phyloP scores from a whole-genome alignment of 2,329 filamentous ascomycete genomes.

The Hysterium pulicare region DNA sequence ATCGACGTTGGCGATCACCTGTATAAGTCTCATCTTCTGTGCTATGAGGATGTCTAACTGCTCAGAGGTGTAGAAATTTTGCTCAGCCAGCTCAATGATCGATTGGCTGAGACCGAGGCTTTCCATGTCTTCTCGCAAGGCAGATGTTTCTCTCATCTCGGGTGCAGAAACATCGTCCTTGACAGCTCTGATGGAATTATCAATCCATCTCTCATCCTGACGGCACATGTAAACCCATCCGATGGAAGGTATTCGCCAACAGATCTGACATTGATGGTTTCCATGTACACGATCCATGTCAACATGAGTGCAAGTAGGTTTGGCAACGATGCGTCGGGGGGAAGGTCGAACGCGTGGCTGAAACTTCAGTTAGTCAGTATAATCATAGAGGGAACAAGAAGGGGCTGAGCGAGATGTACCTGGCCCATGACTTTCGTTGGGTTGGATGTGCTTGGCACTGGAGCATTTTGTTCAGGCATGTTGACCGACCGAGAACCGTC shows the following conservation, averaged over 20 bases:
- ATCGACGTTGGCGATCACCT: slow-evolving; percentile 17
- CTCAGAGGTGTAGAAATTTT: slow-evolving; percentile 28
- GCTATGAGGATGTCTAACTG: slow-evolving; percentile 30
- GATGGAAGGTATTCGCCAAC: slow-evolving; percentile 53
- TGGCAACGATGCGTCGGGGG: slow-evolving; percentile 10
- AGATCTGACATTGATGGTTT: slow-evolving; percentile 54
- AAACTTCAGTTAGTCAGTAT: not conserved
- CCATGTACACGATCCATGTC: slow-evolving; percentile 66
- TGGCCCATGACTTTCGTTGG: too few relatives aligned
- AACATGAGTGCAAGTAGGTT: slow-evolving; percentile 60
- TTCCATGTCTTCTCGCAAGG: slow-evolving; percentile 25
- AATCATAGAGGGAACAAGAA: too few relatives aligned
- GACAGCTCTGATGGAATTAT: not conserved
- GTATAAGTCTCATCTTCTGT: slow-evolving; percentile 29
- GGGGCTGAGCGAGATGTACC: too few relatives aligned
- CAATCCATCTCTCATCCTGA: slow-evolving; percentile 50
- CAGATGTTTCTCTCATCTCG: slow-evolving; percentile 12
- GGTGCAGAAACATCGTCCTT: not conserved
- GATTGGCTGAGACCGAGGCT: slow-evolving; percentile 29
- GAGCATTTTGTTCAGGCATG: too few relatives aligned
- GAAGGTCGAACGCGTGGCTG: slow-evolving; percentile 2
- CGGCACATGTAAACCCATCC: slow-evolving; percentile 74
- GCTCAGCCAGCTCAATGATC: slow-evolving; percentile 30
- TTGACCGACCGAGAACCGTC: too few relatives aligned
- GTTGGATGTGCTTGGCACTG: too few relatives aligned